Conservation (phyloP, 2,329 filamentous ascomycete genomes). For the Pseudopyricularia javanii region DNA sequence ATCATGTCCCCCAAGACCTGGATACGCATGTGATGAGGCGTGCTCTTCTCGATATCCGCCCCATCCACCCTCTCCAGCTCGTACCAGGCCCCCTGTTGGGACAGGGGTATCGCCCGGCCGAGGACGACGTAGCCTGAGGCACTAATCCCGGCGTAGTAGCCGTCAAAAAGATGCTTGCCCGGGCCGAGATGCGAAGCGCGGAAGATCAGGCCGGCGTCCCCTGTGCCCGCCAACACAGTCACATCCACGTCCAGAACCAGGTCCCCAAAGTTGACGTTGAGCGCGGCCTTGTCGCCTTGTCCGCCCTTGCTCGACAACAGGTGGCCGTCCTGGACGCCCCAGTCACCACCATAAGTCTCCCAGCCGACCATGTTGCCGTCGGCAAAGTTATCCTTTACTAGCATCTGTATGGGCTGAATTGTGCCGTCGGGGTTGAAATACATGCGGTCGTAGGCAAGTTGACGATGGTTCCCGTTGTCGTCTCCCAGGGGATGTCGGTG, state of each 20-base stretch:
- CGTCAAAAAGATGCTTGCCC: conserved; percentile 9
- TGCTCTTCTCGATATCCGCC: background rate
- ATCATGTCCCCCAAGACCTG: background rate
- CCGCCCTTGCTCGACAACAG: conserved; percentile 11
- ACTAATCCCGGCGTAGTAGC: conserved; percentile 18
- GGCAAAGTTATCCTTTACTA: conserved; percentile 28
- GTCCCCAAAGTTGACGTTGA: conserved; percentile 24
- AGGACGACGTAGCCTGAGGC: background rate
- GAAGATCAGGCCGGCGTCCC: conserved; percentile 22
- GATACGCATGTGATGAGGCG: background rate
- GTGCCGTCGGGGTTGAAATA: conserved; percentile 29
- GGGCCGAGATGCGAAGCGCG: conserved; percentile 12
- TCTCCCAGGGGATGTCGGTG: conserved; percentile 32
- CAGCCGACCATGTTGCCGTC: conserved; percentile 25
- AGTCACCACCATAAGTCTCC: conserved; percentile 15
- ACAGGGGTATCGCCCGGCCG: background rate
- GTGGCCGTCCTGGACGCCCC: conserved; percentile 13
- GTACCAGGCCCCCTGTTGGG: background rate
- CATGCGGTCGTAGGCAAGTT: conserved; percentile 34
- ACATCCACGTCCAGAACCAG: conserved; percentile 18
- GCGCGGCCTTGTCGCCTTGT: conserved; percentile 12
- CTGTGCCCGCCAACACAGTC: conserved; percentile 6
- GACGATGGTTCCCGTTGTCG: conserved; percentile 30
- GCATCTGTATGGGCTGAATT: conserved; percentile 29
- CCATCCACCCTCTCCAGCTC: background rate